Conservation (phyloP, 1,284 basidiomycete species). For the Moesziomyces antarcticus region DNA sequence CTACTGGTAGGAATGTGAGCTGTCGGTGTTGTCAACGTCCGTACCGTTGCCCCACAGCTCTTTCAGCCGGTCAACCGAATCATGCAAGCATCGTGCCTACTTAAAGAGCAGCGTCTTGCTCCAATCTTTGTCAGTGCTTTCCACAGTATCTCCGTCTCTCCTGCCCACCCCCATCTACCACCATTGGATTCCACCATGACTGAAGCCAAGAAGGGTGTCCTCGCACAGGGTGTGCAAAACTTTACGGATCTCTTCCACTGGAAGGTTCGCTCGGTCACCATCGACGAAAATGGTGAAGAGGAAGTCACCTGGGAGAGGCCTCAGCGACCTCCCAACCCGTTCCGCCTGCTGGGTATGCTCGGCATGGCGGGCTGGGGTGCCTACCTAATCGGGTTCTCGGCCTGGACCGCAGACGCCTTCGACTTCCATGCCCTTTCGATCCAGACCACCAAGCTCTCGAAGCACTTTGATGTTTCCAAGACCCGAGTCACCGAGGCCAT, state of each 20-base stretch:
- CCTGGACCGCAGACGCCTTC: conserved; percentile 46
- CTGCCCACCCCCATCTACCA: not conserved
- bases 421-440: conserved; percentile 56
- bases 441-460: conserved; percentile 46
- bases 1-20: too few relatives aligned
- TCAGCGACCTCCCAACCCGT: conserved; percentile 31
- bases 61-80: too few relatives aligned
- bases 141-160: not conserved
- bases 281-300: conserved; percentile 48
- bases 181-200: conserved; percentile 5
- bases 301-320: conserved; percentile 34
- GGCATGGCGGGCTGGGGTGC: conserved; percentile 39
- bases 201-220: conserved; percentile 25
- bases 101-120: too few relatives aligned
- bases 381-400: conserved; percentile 48
- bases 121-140: too few relatives aligned
- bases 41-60: too few relatives aligned
- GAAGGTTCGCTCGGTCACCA: conserved; percentile 28
- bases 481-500: conserved; percentile 46
- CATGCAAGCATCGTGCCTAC: too few relatives aligned
- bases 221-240: conserved; percentile 36
- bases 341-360: conserved; percentile 32
- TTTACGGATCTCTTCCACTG: conserved; percentile 51
- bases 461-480: conserved; percentile 49
- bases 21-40: too few relatives aligned